Conservation (phyloP, 495 filamentous ascomycete species). For the Hypomontagnella submonticulosa region DNA sequence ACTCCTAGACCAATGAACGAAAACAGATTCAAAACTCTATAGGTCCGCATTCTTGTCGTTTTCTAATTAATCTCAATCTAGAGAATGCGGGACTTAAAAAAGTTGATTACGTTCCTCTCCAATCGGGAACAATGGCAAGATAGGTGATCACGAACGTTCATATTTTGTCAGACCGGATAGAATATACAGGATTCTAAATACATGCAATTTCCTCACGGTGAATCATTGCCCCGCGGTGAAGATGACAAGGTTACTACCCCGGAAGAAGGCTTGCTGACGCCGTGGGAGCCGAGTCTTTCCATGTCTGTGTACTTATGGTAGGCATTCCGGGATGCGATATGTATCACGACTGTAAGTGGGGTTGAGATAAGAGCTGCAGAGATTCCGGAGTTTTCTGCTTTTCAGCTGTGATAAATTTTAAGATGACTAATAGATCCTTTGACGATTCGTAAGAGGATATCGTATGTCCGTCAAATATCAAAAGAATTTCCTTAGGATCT, state of each 20-base stretch:
- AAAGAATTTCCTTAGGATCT: too few relatives aligned
- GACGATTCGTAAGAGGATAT: too few relatives aligned
- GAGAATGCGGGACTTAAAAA: neutral
- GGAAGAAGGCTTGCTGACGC: neutral
- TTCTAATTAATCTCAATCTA: neutral
- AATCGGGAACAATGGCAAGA: too few relatives aligned
- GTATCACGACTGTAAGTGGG: constrained; percentile 17
- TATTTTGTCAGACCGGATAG: neutral
- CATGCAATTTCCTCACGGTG: neutral
- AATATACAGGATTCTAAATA: constrained; percentile 6
- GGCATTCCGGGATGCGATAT: constrained; percentile 6
- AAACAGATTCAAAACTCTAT: constrained; percentile 10
- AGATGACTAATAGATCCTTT: too few relatives aligned
- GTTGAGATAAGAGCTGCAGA: constrained; percentile 21
- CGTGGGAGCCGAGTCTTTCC: neutral
- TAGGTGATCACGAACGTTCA: neutral
- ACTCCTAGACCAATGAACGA: constrained; percentile 6
- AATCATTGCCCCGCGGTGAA: neutral
- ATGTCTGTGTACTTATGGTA: constrained; percentile 2
- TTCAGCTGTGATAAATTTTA: too few relatives aligned
- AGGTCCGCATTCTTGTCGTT: constrained; percentile 15
- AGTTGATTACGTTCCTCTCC: too few relatives aligned
- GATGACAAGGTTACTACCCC: neutral
- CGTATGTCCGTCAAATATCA: too few relatives aligned
- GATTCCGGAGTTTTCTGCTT: too few relatives aligned